Evolutionary conservation across 331 rosid species (phyloP), one percentile per base, ranked within the genome.

Genomic region (Phaseolus coccineus): DNA sequence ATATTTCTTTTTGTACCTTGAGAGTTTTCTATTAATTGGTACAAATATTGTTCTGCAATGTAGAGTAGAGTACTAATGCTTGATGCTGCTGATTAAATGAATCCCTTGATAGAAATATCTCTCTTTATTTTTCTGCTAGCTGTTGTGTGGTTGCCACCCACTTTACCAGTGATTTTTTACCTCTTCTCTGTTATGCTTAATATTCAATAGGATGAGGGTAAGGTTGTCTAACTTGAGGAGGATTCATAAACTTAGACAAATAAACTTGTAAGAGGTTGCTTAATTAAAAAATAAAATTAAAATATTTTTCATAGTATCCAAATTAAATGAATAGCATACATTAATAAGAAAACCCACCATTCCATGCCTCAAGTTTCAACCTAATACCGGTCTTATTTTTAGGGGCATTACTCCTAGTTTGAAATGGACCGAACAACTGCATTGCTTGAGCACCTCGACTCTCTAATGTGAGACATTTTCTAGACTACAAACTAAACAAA

Each of bases 1-100:
- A 35, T 81, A 74, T 35, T 44, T 72, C 58, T 68, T 66, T 57
- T 51, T 48, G 16, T 61, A 66, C 67, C 51, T 39, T 73, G 19
- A 51, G 15, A 59, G 14, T 3, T 59, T 39, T 57, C 4, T 76
- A 31, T 76, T 71, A 12, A 51, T 73, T 71, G 30, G 40, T 61
- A 33, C 63, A 28, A 16, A 68, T 50, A 53, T 75, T 58, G 35
- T 28, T 14, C 6, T 65, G 31, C 27, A 48, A 19, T 67, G 77
- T 51, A 75, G 69, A 65, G 77, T 51, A 75, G 69, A 65, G 9
- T 27, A 27, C 35, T 75, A 61, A 57, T 78, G 73, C 47, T 64
- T 74, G 48, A 37, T 78, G 57, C 62, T 74, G 50, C 55, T 85
- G 59, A 68, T 59, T 52, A 52, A 46, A 37, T 69, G 80, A 31